Percentiles rank a stretch among this genome's conserved stretches.
phyloP scores from a whole-genome alignment of 805 yeast genomes.

The Saccharomycopsis sp. region DNA sequence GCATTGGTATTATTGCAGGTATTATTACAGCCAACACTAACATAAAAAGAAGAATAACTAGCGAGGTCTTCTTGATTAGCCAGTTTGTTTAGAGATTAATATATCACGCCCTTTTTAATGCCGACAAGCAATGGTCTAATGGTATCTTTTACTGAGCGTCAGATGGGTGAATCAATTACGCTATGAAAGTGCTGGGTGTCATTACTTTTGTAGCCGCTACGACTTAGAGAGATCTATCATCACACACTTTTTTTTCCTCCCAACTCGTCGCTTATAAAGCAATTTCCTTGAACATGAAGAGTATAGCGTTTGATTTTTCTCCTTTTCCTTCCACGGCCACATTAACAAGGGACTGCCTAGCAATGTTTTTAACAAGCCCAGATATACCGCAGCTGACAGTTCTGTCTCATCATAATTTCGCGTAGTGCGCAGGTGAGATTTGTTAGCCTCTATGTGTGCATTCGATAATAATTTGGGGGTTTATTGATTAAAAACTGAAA shows the following conservation, averaged over 20 bases:
- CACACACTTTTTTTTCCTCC: neutral
- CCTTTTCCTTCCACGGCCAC: neutral
- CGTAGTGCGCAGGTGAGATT: too few species aligned
- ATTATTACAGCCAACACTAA: too few species aligned
- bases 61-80: neutral
- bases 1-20: neutral
- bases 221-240: neutral
- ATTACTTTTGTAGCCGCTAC: neutral
- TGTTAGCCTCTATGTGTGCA: neutral
- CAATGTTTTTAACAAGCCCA: too few species aligned
- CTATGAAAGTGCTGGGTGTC: neutral
- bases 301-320: neutral
- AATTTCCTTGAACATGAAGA: neutral
- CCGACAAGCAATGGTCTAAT: neutral
- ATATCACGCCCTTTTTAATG: neutral
- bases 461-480: neutral
- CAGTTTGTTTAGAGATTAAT: neutral
- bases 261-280: too few species aligned
- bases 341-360: too few species aligned
- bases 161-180: too few species aligned
- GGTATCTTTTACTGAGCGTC: neutral
- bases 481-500: neutral
- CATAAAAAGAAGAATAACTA: too few species aligned
- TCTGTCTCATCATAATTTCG: too few species aligned
- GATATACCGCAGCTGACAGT: too few species aligned